A percentile compares a stretch with the other conserved stretches of the same genome.
phyloP scores from a whole-genome alignment of 306 rosid species.

The Cicer arietinum region DNA sequence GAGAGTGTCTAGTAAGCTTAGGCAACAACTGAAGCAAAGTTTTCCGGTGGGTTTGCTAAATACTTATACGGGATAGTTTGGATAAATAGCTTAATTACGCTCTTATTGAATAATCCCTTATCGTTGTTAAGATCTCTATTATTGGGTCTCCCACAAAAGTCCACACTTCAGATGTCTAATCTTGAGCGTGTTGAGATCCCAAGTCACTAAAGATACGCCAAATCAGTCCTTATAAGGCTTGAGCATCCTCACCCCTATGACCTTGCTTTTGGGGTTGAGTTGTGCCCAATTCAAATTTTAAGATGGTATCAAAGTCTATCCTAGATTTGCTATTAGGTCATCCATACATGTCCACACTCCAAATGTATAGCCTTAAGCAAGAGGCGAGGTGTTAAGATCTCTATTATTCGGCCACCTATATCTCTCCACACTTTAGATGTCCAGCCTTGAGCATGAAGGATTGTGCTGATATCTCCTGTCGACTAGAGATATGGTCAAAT shows the following conservation, averaged over 20 bases:
- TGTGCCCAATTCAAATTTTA: background rate
- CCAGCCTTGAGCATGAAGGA: background rate
- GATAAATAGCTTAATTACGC: background rate
- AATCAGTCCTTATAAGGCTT: background rate
- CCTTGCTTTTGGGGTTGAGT: background rate
- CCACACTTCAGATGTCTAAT: background rate
- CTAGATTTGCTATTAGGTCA: background rate
- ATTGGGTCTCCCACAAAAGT: background rate
- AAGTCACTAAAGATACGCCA: background rate
- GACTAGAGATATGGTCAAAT: background rate
- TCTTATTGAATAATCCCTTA: too few relatives aligned
- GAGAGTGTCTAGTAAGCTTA: slow-evolving; percentile 6
- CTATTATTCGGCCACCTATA: background rate
- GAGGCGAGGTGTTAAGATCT: background rate
- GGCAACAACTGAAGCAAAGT: slow-evolving; percentile 18
- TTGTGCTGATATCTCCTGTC: background rate
- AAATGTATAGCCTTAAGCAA: background rate
- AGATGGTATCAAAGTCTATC: background rate
- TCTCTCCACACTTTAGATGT: background rate
- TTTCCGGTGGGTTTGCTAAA: slow-evolving; percentile 6
- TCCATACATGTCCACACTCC: background rate
- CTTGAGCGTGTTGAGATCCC: slow-evolving; percentile 1
- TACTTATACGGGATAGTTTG: background rate
- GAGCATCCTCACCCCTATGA: background rate
- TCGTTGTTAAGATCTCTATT: background rate